These are phyloP conservation scores for Pseudogymnoascus sp. DNA, from an alignment of 2,329 filamentous ascomycete genomes.

Conservation along the genomic window DNA sequence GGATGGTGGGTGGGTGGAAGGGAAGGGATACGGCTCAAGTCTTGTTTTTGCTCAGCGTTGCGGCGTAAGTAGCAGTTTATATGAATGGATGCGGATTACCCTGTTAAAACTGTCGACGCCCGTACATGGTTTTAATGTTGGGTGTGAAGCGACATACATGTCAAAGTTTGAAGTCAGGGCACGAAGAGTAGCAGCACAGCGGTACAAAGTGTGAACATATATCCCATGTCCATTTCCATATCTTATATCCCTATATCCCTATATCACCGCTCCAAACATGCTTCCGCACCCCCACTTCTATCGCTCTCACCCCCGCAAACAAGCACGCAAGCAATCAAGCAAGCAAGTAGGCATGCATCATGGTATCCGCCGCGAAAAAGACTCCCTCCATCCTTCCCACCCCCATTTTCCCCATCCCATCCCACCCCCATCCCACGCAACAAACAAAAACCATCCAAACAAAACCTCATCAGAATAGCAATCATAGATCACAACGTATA, in stretches of 20 bases:
- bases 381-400: neutral
- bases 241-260: neutral
- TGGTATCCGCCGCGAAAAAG: neutral
- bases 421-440: neutral
- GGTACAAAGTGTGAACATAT: too few species aligned
- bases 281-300: neutral
- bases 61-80: conserved; percentile 1
- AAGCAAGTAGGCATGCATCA: neutral
- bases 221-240: neutral
- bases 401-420: neutral
- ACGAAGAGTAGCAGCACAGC: neutral
- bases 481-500: neutral
- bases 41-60: neutral
- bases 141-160: neutral
- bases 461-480: neutral
- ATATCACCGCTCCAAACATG: neutral
- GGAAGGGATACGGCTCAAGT: neutral
- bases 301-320: neutral
- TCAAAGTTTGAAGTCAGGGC: neutral
- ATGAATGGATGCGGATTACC: neutral
- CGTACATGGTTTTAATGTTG: neutral
- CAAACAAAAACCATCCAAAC: neutral
- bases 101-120: neutral
- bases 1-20: neutral
- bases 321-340: neutral